Percentiles rank a stretch among this genome's conserved stretches.
phyloP scores from a whole-genome alignment of 805 yeast genomes.

The Monosporozyma yasuniensis region DNA sequence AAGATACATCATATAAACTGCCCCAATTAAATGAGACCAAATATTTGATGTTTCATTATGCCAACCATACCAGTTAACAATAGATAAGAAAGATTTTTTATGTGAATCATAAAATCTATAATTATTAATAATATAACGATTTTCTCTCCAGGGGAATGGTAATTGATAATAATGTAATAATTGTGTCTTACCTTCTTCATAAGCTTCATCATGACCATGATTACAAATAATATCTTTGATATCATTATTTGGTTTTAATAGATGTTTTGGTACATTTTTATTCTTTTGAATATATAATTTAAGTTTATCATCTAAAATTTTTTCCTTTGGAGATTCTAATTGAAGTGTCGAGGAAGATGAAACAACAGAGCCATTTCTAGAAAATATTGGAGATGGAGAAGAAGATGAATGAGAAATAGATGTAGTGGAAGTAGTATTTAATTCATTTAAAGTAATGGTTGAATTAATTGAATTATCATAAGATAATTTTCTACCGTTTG shows the following conservation, averaged over 20 bases:
- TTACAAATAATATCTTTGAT: slow-evolving; percentile 25
- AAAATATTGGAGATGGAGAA: slow-evolving; percentile 5
- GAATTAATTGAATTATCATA: slow-evolving; percentile 1
- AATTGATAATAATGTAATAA: slow-evolving; percentile 75
- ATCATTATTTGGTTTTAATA: slow-evolving; percentile 2
- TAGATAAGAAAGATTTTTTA: slow-evolving; percentile 46
- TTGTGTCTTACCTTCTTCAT: slow-evolving; percentile 34
- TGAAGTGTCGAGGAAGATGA: background rate
- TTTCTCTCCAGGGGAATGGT: slow-evolving; percentile 91
- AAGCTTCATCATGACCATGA: slow-evolving; percentile 41
- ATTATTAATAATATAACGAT: slow-evolving; percentile 73
- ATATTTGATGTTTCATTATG: slow-evolving; percentile 91
- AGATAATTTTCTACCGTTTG: background rate
- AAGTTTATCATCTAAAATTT: background rate
- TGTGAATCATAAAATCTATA: slow-evolving; percentile 73
- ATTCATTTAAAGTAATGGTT: background rate
- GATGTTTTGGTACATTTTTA: slow-evolving; percentile 3
- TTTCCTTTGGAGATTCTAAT: background rate
- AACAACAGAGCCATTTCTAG: background rate
- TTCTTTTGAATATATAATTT: background rate
- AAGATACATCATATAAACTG: slow-evolving; percentile 47
- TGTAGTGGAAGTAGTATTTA: background rate
- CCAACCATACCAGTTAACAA: slow-evolving; percentile 38
- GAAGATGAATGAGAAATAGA: slow-evolving; percentile 1
- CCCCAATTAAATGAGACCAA: slow-evolving; percentile 84